phyloP scores from a whole-genome alignment of 192 early-diverging fungal species.

The Lunasporangiospora selenospora region DNA sequence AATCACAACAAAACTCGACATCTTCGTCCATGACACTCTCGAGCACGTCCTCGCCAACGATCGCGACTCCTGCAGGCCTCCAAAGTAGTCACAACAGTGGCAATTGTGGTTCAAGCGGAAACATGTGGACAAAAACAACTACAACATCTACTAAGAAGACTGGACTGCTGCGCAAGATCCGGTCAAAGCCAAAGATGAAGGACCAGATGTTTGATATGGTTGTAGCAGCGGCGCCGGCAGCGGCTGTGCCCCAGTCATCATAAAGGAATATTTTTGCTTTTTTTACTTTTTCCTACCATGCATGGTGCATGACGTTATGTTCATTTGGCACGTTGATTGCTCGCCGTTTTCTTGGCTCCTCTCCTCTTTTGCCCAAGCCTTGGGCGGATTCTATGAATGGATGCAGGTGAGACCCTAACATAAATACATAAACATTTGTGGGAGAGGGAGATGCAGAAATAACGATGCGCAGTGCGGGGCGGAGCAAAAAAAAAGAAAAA shows the following conservation, averaged over 20 bases:
- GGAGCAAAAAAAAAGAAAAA: not conserved
- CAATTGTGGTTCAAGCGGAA: too few relatives aligned
- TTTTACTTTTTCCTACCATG: too few relatives aligned
- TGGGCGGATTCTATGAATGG: not conserved
- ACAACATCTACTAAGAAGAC: too few relatives aligned
- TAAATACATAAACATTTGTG: not conserved
- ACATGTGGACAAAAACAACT: too few relatives aligned
- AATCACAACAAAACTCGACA: too few relatives aligned
- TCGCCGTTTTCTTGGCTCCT: too few relatives aligned
- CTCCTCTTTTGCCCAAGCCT: not conserved
- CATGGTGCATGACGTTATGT: not conserved
- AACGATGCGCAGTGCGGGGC: not conserved
- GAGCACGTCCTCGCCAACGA: too few relatives aligned
- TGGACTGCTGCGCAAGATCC: conserved; percentile 32
- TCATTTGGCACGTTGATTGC: too few relatives aligned
- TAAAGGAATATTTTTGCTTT: not conserved
- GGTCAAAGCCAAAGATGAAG: conserved; percentile 23
- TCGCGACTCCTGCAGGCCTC: too few relatives aligned
- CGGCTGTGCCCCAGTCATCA: not conserved
- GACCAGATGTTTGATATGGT: conserved; percentile 9
- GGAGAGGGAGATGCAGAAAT: too few relatives aligned
- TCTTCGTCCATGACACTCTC: too few relatives aligned
- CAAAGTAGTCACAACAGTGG: too few relatives aligned
- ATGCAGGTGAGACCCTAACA: not conserved
- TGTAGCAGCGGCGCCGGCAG: not conserved